Evolutionary conservation across 305 asterid species (phyloP).

Genomic region (Fraxinus latifolia): DNA sequence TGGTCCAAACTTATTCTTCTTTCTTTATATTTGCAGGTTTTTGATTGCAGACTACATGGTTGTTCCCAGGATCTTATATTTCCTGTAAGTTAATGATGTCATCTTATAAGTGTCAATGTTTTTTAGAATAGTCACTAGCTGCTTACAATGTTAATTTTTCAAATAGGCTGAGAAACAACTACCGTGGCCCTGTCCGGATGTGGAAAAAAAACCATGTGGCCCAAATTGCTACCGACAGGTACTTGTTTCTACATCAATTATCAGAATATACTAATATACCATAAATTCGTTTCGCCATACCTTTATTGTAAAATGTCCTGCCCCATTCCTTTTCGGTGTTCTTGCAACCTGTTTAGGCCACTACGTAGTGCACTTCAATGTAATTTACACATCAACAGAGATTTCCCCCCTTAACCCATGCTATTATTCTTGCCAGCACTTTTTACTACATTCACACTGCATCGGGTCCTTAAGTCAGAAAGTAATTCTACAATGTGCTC

Average conservation of each 20-base stretch:
- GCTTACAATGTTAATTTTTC: conserved; percentile 19
- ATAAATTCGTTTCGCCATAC: neutral
- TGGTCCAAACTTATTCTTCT: conserved; percentile 19
- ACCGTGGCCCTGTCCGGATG: conserved; percentile 49
- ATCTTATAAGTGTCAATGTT: conserved; percentile 15
- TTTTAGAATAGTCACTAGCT: conserved; percentile 20
- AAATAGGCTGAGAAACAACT: conserved; percentile 69
- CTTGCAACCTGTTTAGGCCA: conserved; percentile 11
- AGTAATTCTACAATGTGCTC: conserved; percentile 35
- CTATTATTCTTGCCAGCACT: conserved; percentile 18
- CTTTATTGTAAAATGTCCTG: conserved; percentile 16
- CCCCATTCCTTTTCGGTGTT: neutral
- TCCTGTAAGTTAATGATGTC: conserved; percentile 56
- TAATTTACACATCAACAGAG: neutral
- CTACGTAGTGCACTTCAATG: neutral
- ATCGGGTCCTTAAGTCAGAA: conserved; percentile 54
- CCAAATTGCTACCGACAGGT: conserved; percentile 76
- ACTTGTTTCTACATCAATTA: conserved; percentile 3
- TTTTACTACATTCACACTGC: conserved; percentile 21
- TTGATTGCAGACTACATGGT: conserved; percentile 93
- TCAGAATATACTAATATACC: conserved; percentile 5
- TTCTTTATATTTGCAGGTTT: conserved; percentile 55
- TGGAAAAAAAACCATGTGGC: conserved; percentile 69
- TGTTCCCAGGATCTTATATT: conserved; percentile 87
- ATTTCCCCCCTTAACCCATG: neutral